A percentile compares a stretch with the other conserved stretches of the same genome.
phyloP scores from a whole-genome alignment of 768 basidiomycete genomes.

The Galerina sulciceps region DNA sequence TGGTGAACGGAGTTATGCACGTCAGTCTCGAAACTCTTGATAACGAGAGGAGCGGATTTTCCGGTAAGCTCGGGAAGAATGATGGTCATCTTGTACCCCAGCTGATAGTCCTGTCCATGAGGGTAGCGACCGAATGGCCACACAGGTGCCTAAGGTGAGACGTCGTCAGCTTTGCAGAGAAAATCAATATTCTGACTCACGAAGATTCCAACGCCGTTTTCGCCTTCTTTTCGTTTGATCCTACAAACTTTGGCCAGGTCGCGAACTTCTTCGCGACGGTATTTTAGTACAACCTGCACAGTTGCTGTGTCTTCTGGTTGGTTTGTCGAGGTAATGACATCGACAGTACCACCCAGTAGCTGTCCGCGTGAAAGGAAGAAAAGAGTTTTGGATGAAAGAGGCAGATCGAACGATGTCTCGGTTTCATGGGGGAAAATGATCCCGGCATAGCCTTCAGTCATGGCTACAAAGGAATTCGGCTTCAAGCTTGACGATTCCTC shows the following conservation, averaged over 20 bases:
- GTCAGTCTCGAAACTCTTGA: conserved; percentile 48
- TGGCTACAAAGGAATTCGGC: not conserved
- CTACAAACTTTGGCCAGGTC: conserved; percentile 31
- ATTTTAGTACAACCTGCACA: conserved; percentile 28
- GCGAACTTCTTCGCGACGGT: conserved; percentile 22
- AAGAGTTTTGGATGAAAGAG: conserved; percentile 27
- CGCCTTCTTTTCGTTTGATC: conserved; percentile 22
- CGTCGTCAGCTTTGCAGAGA: too few relatives aligned
- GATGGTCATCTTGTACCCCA: conserved; percentile 39
- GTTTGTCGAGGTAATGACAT: conserved; percentile 24
- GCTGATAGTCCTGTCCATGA: conserved; percentile 10
- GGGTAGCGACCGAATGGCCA: conserved; percentile 4
- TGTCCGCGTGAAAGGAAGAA: conserved; percentile 34
- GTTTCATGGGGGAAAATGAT: not conserved
- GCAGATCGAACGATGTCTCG: conserved; percentile 13
- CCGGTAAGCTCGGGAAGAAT: conserved; percentile 36
- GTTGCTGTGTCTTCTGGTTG: conserved; percentile 21
- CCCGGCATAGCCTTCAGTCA: not conserved
- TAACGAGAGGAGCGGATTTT: conserved; percentile 23
- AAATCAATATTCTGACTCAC: conserved; percentile 23
- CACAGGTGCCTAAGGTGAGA: conserved; percentile 10
- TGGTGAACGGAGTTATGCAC: conserved; percentile 42
- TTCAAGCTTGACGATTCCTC: not conserved
- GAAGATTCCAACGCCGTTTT: conserved; percentile 40
- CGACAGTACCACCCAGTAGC: conserved; percentile 26